These are phyloP conservation scores for Xylaria curta DNA, from an alignment of 495 filamentous ascomycete species.

Conservation along the genomic window DNA sequence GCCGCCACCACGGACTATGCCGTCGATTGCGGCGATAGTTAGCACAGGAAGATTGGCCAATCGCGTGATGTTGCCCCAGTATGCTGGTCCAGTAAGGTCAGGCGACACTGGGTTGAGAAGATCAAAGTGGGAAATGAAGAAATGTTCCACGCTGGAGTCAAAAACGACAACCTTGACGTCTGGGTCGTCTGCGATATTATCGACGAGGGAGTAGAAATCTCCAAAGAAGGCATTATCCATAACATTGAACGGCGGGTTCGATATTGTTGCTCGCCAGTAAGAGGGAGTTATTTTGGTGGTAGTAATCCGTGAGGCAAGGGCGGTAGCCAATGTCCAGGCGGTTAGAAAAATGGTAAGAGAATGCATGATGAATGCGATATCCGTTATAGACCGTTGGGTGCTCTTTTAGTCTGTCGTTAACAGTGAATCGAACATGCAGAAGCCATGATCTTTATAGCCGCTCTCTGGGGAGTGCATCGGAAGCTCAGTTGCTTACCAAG, in stretches of 20 bases:
- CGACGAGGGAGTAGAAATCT: background rate
- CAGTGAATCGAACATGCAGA: background rate
- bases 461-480: background rate
- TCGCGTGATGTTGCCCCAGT: background rate
- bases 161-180: background rate
- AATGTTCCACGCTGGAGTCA: background rate
- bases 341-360: background rate
- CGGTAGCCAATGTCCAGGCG: background rate
- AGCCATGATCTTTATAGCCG: background rate
- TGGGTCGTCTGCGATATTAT: background rate
- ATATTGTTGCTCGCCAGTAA: conserved; percentile 1
- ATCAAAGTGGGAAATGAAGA: background rate
- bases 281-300: background rate
- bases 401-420: background rate
- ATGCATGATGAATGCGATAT: background rate
- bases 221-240: background rate
- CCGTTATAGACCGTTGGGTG: background rate
- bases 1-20: background rate
- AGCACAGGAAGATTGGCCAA: background rate
- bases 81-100: background rate
- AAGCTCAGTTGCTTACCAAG: background rate
- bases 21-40: background rate
- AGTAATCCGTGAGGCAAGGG: background rate
- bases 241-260: background rate
- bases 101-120: background rate